phyloP scores from a whole-genome alignment of 116 monocot species.

The Iris pallida region DNA sequence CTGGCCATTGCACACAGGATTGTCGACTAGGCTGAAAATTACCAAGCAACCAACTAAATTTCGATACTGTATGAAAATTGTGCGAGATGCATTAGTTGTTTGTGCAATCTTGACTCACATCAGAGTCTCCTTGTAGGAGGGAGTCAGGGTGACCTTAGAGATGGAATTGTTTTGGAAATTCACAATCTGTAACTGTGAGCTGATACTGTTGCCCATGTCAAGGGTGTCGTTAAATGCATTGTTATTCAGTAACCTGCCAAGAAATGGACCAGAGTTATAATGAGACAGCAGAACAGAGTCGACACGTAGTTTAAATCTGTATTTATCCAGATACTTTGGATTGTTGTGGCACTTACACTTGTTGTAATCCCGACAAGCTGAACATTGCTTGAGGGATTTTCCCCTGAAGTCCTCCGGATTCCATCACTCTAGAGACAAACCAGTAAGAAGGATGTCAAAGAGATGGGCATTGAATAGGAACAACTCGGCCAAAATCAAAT shows the following conservation, averaged over 20 bases:
- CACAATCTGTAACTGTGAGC: slow-evolving; percentile 21
- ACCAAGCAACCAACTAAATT: background rate
- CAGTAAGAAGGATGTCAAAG: background rate
- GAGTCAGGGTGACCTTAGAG: background rate
- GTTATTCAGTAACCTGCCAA: slow-evolving; percentile 26
- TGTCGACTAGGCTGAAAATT: slow-evolving; percentile 25
- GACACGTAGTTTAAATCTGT: background rate
- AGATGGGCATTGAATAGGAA: background rate
- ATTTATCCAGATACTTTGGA: background rate
- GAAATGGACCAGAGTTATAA: background rate
- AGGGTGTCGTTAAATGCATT: slow-evolving; percentile 44
- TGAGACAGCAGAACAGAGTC: background rate
- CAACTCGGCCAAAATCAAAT: background rate
- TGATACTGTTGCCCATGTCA: slow-evolving; percentile 14
- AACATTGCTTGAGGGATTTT: slow-evolving; percentile 34
- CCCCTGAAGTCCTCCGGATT: slow-evolving; percentile 40
- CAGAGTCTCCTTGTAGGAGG: slow-evolving; percentile 25
- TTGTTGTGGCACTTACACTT: slow-evolving; percentile 17
- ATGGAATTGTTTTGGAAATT: slow-evolving; percentile 36
- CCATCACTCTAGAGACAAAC: slow-evolving; percentile 22
- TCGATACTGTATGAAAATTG: background rate
- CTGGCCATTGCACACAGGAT: slow-evolving; percentile 24
- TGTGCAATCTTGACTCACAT: slow-evolving; percentile 15
- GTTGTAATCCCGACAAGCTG: slow-evolving; percentile 22
- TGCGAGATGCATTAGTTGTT: background rate